Conservation (phyloP, 768 basidiomycete genomes). For the Hypholoma fasciculare region DNA sequence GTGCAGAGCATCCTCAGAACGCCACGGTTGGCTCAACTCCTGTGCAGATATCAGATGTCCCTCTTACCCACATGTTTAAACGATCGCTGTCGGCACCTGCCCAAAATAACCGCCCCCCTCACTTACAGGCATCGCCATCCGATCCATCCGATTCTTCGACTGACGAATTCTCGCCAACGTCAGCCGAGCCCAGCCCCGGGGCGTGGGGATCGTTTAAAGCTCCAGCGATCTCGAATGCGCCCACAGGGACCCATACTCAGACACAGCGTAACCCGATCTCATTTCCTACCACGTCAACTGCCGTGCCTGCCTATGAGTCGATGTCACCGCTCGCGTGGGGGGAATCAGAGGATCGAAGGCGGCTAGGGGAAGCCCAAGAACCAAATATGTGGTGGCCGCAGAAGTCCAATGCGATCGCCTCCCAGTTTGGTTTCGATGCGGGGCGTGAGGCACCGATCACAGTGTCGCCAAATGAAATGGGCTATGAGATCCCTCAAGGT, state of each 20-base stretch:
- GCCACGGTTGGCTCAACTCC: constrained; percentile 1
- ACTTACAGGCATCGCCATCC: constrained; percentile 5
- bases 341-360: constrained; percentile 18
- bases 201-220: constrained; percentile 16
- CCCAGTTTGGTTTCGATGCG: constrained; percentile 11
- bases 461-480: constrained; percentile 20
- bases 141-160: constrained; percentile 14
- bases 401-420: constrained; percentile 6
- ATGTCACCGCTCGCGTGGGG: constrained; percentile 22
- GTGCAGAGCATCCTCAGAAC: not conserved
- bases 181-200: constrained; percentile 15
- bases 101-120: constrained; percentile 10
- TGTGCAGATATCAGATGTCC: constrained; percentile 38
- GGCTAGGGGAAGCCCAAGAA: constrained; percentile 18
- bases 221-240: constrained; percentile 12
- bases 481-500: constrained; percentile 21
- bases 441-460: constrained; percentile 6
- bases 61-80: constrained; percentile 66
- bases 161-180: constrained; percentile 14
- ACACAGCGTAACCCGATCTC: constrained; percentile 29
- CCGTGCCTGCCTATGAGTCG: constrained; percentile 11
- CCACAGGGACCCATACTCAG: constrained; percentile 19
- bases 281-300: constrained; percentile 23
- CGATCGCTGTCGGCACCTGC: constrained; percentile 50
- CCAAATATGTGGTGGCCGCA: constrained; percentile 23